Evolutionary conservation across 2,329 filamentous ascomycete genomes (phyloP), one percentile per base, ranked within the genome.

Genomic region (Xylaria sp.): DNA sequence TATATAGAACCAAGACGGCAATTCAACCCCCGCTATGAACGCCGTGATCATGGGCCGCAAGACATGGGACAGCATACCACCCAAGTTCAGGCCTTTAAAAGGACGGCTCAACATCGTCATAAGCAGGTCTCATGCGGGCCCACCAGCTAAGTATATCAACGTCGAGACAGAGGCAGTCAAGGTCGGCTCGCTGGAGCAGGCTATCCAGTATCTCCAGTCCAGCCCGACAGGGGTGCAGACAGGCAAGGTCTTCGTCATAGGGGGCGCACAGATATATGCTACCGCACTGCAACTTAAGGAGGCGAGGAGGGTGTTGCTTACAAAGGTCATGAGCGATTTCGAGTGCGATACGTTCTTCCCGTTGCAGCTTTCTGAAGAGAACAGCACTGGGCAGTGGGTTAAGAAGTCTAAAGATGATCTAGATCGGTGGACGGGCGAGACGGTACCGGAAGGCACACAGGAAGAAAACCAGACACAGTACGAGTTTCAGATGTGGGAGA

Each of bases 21-120:
- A 28, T 80, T 8, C 72, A 52, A 34, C 52, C 28, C 18, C 78
- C 0, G 74, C 82, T 51, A 67, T 83, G 73, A 95, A 94, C 80
- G 92, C 93, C 20, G 93, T 98, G 61, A 91, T 99, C 74, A 99
- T 99, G 96, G 96, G 96, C 69, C 92, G 96, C 77, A 98, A 97
- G 82, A 99, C 96, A 0, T 99, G 95, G 91, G 94, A 97, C 62
- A 94, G 90, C 72, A 95, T 99, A 69, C 95, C 96, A 1, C 78
- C 84, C 7, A 87, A 85, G 61, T 94, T 96, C 79, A 87, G 94
- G 2, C 96, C 96, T 20, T 85, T 99, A 41, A 90, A 89, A 70
- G 91, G 90, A 71, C 86, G 96, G 10, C 84, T 94, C 60, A 98
- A 97, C 80, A 88, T 98, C 50, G 88, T 98, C 73, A 85, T 99